phyloP scores from a whole-genome alignment of 2,329 filamentous ascomycete genomes.

The Aspergillus aculeatus region DNA sequence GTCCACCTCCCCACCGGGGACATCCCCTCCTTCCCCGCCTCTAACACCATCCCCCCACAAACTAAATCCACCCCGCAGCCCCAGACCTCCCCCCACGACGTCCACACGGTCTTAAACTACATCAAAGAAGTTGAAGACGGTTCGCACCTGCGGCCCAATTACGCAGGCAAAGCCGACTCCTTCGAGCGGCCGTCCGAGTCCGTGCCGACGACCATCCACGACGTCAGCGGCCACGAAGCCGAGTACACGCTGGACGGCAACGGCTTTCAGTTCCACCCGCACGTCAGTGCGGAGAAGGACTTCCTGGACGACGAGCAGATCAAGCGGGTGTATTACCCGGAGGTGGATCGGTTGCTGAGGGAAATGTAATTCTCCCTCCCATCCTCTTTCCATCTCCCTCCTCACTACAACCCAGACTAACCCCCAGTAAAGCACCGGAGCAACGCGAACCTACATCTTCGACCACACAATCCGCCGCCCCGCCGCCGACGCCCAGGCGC shows the following conservation, averaged over 20 bases:
- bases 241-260: conserved; percentile 48
- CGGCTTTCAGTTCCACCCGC: conserved; percentile 47
- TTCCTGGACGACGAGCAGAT: conserved; percentile 47
- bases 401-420: no score
- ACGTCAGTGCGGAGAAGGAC: conserved; percentile 37
- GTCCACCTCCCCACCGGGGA: conserved; percentile 23
- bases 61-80: background rate
- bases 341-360: conserved; percentile 49
- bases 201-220: conserved; percentile 40
- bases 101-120: conserved; percentile 49
- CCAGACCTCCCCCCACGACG: conserved; percentile 28
- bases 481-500: conserved; percentile 31
- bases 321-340: conserved; percentile 45
- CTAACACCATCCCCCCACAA: conserved; percentile 2
- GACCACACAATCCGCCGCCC: conserved; percentile 51
- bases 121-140: conserved; percentile 46
- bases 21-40: conserved; percentile 8
- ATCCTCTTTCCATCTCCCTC: no score
- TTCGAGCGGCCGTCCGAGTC: conserved; percentile 44
- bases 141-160: conserved; percentile 41
- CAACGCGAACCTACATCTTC: conserved; percentile 48
- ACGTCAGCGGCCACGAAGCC: conserved; percentile 44
- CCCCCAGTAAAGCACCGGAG: no score
- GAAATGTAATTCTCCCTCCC: conserved; percentile 28
- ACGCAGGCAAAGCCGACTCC: conserved; percentile 40